phyloP scores from a whole-genome alignment of 768 basidiomycete species.

The Tulasnella sp. region DNA sequence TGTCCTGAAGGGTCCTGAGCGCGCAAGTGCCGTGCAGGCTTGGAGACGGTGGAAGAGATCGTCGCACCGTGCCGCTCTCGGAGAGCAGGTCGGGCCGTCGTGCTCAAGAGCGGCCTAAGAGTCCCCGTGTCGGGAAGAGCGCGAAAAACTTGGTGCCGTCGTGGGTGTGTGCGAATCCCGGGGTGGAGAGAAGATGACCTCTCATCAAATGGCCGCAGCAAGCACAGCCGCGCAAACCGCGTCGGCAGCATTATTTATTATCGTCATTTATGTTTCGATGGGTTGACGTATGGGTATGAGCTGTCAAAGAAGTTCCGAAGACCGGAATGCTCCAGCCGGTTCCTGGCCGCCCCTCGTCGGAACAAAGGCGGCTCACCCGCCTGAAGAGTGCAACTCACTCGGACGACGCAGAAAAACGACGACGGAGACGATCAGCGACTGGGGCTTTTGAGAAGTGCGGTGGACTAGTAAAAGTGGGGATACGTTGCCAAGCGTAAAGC shows the following conservation, averaged over 20 bases:
- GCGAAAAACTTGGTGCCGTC: not conserved
- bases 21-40: not conserved
- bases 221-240: slow-evolving; percentile 10
- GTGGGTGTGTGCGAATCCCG: not conserved
- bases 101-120: not conserved
- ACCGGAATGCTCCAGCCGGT: not conserved
- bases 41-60: not conserved
- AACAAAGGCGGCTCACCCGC: not conserved
- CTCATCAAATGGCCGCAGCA: not conserved
- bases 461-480: not conserved
- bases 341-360: not conserved
- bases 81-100: not conserved
- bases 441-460: not conserved
- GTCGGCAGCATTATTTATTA: not conserved
- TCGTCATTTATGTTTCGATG: slow-evolving; percentile 6
- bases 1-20: slow-evolving; percentile 9
- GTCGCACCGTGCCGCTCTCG: not conserved
- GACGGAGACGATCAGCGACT: not conserved
- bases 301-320: slow-evolving; percentile 12
- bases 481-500: slow-evolving; percentile 1
- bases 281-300: slow-evolving; percentile 1
- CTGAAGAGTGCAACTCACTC: not conserved
- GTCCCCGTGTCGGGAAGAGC: not conserved
- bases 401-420: not conserved
- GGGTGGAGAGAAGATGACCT: not conserved